Evolutionary conservation across 2,329 filamentous ascomycete species (phyloP).

Genomic region (Diaporthe aspalathi): DNA sequence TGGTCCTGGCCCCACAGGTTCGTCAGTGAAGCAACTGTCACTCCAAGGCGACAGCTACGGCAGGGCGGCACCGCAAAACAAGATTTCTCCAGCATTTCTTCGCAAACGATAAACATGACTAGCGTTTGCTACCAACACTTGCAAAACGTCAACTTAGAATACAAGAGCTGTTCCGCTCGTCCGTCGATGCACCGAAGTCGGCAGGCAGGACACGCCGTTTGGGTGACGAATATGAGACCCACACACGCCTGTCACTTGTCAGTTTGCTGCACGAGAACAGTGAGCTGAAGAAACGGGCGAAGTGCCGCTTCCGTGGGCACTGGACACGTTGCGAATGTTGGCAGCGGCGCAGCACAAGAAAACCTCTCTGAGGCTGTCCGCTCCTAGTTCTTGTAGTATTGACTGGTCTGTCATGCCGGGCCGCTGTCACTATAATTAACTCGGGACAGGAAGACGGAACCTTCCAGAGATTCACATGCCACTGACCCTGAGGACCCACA

Average conservation of each 20-base stretch:
- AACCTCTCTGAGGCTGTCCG: not conserved
- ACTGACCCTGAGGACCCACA: conserved; percentile 12
- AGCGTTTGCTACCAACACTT: not conserved
- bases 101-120: not conserved
- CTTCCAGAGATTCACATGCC: conserved; percentile 30
- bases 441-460: conserved; percentile 11
- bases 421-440: conserved; percentile 21
- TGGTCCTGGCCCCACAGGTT: conserved; percentile 15
- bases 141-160: not conserved
- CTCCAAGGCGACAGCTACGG: not conserved
- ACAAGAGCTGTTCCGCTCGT: not conserved
- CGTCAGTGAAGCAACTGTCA: not conserved
- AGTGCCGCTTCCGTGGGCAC: conserved; percentile 9
- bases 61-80: not conserved
- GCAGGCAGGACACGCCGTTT: not conserved
- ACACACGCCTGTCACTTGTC: conserved; percentile 29
- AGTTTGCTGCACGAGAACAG: conserved; percentile 24
- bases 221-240: conserved; percentile 16
- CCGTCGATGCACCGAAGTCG: conserved; percentile 27
- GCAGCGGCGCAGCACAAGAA: conserved; percentile 11
- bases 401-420: not conserved
- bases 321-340: conserved; percentile 21
- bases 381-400: not conserved
- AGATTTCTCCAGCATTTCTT: not conserved
- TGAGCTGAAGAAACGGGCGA: not conserved